Evolutionary conservation across 306 rosid species (phyloP), one percentile per base, ranked within the genome.

Genomic region (Hippophae gyantsensis): DNA sequence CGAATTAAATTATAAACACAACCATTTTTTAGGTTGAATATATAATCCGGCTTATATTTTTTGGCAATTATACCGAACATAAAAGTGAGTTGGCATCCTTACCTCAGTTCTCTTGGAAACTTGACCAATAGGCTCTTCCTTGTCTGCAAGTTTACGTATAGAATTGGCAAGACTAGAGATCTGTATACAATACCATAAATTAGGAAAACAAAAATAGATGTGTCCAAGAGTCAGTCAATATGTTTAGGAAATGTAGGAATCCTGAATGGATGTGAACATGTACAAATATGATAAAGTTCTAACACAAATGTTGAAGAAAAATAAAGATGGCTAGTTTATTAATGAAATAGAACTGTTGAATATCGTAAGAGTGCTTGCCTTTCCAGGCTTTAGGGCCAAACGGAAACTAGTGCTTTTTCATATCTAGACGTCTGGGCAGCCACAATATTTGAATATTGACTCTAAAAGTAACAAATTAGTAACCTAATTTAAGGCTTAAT

Each of bases 71-170:
- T 46, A 41, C 57, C 7, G 61, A 62, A 43, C 43, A 40, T n/a
- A 8, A 58, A 64, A 49, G 67, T 68, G 52, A 61, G 8, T 38
- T 8, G 46, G 66, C 45, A 43, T 60, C 66, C 65, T 60, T 48
- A 92, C 98, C 89, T 87, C 96, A n/a, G 78, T 85, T 81, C 80
- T 85, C 82, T 67, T 77, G 42, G 83, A 75, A 68, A 85, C 72
- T 54, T 68, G 84, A 65, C 92, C 95, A 62, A 90, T 45, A 60
- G 98, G 95, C 68, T 90, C 98, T 50, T 83, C 80, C 96, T 85
- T 85, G 67, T 85, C 78, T 5, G 96, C 96, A 62, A 90, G 78
- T 64, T 72, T 78, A 44, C 95, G 94, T 50, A 90, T 46, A 14
- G 98, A 81, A 58, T 62, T 82, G 48, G 81, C 96, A 58, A 87